phyloP scores from a whole-genome alignment of 108 stramenopile species.

The Nitzschia putrida region DNA sequence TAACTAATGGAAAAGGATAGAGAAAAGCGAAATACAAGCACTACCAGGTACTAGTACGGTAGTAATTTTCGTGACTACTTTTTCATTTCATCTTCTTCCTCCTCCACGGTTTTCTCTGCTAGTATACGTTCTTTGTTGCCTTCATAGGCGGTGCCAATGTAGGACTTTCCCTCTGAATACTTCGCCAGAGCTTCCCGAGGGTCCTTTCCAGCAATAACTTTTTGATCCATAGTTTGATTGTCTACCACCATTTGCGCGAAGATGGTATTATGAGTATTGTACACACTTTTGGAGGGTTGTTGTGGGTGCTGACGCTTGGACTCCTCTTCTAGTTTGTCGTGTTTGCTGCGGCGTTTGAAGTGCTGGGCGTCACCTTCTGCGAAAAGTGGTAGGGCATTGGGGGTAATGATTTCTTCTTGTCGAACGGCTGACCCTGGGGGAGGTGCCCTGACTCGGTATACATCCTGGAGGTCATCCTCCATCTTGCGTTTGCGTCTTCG shows the following conservation, averaged over 20 bases:
- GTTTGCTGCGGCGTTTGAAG: constrained; percentile 52
- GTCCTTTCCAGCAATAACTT: constrained; percentile 79
- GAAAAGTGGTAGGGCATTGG: constrained; percentile 76
- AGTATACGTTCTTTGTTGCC: constrained; percentile 75
- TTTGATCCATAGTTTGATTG: constrained; percentile 52
- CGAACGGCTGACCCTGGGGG: constrained; percentile 60
- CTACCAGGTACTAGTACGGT: too few species aligned
- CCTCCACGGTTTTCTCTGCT: constrained; percentile 78
- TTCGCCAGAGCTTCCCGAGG: constrained; percentile 78
- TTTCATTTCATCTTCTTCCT: constrained; percentile 71
- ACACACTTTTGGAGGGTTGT: constrained; percentile 72
- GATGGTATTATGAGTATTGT: constrained; percentile 50
- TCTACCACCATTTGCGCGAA: constrained; percentile 73
- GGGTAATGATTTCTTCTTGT: constrained; percentile 59
- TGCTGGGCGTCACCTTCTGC: constrained; percentile 49
- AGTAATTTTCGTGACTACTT: too few species aligned
- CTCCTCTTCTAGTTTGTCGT: constrained; percentile 61
- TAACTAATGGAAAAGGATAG: too few species aligned
- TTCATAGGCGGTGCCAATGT: constrained; percentile 46
- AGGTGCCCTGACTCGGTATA: constrained; percentile 72
- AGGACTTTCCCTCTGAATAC: constrained; percentile 64
- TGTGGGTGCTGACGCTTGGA: constrained; percentile 61
- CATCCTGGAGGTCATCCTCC: constrained; percentile 68
- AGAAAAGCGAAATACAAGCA: too few species aligned
- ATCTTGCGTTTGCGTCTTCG: constrained; percentile 35